Evolutionary conservation across 75 land plant species (phyloP).

Genomic region (Pinus tabuliformis): DNA sequence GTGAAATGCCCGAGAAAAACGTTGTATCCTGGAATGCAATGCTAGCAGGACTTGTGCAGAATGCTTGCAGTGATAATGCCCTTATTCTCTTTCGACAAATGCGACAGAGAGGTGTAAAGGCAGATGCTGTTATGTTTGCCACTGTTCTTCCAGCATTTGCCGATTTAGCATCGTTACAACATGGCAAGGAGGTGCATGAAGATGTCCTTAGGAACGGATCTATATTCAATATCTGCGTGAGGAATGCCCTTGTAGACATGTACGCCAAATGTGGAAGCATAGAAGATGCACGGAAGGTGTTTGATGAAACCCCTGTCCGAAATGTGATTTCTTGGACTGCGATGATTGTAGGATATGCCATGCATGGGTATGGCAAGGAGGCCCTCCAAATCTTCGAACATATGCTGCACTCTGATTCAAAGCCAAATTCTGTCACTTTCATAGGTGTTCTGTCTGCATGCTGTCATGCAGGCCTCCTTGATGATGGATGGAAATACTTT

Average conservation of each 20-base stretch:
- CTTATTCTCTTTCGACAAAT: conserved; percentile 6
- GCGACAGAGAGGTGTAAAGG: background rate
- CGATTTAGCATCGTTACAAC: background rate
- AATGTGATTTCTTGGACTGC: conserved; percentile 6
- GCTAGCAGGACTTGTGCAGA: conserved; percentile 11
- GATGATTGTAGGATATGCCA: conserved; percentile 12
- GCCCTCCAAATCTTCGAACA: conserved; percentile 1
- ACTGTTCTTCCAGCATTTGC: conserved; percentile 14
- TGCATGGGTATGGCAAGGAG: background rate
- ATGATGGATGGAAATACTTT: conserved; percentile 8
- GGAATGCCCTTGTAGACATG: conserved; percentile 10
- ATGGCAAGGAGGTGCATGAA: conserved; percentile 16
- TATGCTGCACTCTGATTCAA: background rate
- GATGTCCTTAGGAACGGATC: background rate
- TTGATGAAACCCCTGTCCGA: background rate
- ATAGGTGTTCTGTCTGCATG: conserved; percentile 11
- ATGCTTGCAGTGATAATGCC: conserved; percentile 1
- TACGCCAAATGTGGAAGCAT: conserved; percentile 13
- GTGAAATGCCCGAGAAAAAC: background rate
- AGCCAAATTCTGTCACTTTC: conserved; percentile 7
- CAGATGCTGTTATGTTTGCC: background rate
- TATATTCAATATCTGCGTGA: background rate
- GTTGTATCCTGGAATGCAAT: conserved; percentile 14
- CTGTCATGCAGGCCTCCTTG: conserved; percentile 13
- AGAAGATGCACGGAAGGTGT: conserved; percentile 1